Evolutionary conservation across 441 rosid species (phyloP).

Genomic region (Hura crepitans): DNA sequence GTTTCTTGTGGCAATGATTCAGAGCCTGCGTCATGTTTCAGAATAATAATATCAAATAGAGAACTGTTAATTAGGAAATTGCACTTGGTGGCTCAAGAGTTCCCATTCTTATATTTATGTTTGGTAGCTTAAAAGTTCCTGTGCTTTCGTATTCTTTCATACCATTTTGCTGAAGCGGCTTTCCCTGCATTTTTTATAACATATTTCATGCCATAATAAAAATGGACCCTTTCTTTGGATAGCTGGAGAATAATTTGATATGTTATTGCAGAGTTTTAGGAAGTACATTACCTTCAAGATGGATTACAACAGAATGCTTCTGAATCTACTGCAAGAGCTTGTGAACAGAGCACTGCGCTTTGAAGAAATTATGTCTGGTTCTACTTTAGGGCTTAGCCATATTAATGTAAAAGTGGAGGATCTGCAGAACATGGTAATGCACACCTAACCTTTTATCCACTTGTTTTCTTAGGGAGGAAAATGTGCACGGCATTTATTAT

Average conservation of each 20-base stretch:
- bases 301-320: too few relatives aligned
- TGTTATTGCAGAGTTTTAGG: conserved; percentile 69
- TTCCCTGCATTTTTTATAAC: neutral
- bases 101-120: too few relatives aligned
- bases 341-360: conserved; percentile 71
- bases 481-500: neutral
- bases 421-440: conserved; percentile 64
- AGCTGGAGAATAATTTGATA: neutral
- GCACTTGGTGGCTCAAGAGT: too few relatives aligned
- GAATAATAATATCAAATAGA: neutral
- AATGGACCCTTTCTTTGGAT: too few relatives aligned
- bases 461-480: neutral
- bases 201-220: neutral
- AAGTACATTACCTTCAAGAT: conserved; percentile 85
- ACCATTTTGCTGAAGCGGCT: neutral
- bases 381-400: conserved; percentile 50
- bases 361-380: conserved; percentile 80
- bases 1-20: too few relatives aligned
- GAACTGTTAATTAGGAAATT: neutral
- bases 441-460: too few relatives aligned
- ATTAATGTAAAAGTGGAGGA: conserved; percentile 73
- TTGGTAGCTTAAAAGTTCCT: neutral
- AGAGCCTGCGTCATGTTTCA: neutral
- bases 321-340: too few relatives aligned
- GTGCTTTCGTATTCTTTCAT: neutral